These are phyloP conservation scores for Metschnikowia cubensis DNA, from an alignment of 805 yeast species.

Conservation along the genomic window DNA sequence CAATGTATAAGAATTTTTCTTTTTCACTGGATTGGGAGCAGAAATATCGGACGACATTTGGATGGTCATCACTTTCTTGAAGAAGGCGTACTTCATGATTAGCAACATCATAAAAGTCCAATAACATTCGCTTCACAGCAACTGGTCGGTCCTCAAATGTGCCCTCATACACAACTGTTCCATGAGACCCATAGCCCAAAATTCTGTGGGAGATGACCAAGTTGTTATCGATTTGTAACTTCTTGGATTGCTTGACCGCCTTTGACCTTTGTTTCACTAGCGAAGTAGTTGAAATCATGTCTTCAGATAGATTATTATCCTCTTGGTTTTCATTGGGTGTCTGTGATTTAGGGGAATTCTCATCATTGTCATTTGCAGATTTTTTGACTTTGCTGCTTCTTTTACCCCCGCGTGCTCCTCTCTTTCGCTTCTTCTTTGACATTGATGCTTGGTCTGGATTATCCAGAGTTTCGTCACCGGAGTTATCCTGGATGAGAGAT, in stretches of 20 bases:
- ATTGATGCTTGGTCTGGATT: conserved; percentile 11
- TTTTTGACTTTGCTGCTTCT: conserved; percentile 36
- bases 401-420: conserved; percentile 85
- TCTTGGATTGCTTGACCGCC: conserved; percentile 19
- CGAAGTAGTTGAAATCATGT: conserved; percentile 21
- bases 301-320: conserved; percentile 9
- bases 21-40: conserved; percentile 77
- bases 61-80: conserved; percentile 95
- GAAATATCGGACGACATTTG: conserved; percentile 88
- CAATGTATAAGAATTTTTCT: conserved; percentile 86
- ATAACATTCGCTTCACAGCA: conserved; percentile 89
- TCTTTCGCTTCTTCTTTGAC: conserved; percentile 59
- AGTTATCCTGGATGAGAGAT: background rate
- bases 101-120: conserved; percentile 92
- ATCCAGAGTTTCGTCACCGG: conserved; percentile 9
- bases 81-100: conserved; percentile 82
- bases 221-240: conserved; percentile 44
- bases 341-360: conserved; percentile 3
- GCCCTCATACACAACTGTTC: conserved; percentile 91
- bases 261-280: conserved; percentile 22
- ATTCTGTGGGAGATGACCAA: conserved; percentile 65
- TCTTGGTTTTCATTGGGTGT: conserved; percentile 6
- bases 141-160: conserved; percentile 89
- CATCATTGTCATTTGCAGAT: conserved; percentile 33
- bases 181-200: conserved; percentile 95